Evolutionary conservation across 164 flowering plant species (phyloP), one percentile per base, ranked within the genome.

Genomic region (Annona cherimola): DNA sequence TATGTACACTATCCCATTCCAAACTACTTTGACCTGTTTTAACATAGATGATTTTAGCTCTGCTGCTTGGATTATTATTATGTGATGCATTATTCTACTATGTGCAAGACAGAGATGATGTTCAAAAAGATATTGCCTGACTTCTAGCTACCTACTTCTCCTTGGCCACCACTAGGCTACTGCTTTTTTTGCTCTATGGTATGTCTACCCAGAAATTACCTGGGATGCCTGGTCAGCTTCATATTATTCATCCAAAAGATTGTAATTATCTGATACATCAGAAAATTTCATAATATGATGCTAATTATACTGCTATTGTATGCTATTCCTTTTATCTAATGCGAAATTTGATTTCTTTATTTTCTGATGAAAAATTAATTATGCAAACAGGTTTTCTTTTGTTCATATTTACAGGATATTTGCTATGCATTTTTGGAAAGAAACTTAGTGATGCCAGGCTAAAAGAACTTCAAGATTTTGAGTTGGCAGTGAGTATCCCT

Each of bases 351-450:
- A 46, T 46, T 6, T 46, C 7, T 46, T 12, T 50, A 9, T 50
- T 50, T 11, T 16, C 57, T 26, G 35, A 26, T 26, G 35, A 26
- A 26, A 26, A 26, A 50, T 50, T 5, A 50, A 9, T 50, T 50
- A 50, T 42, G 19, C 8, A 26, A 35, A 43, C 18, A n/a, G 45
- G 18, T 61, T 11, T 19, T 66, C 4, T 1, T 42, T 65, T 70
- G 2, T 46, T 50, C 1, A 54, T 70, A 60, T 68, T 73, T 79
- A 65, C 78, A 94, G 99, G 99, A 75, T 94, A 94, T 78, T 81
- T 94, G 83, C 75, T 92, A 86, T 90, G 97, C 80, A 79, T 89
- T 74, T 90, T 84, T 83, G 90, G 85, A 79, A 90, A 90, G 67
- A 83, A 86, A 71, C 87, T 89, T 73, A 87, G 84, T 72, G 90